A percentile compares a stretch with the other conserved stretches of the same genome.
These are phyloP conservation scores for Tolypocladium paradoxum DNA, from an alignment of 2,329 filamentous ascomycete species.

Conservation along the genomic window DNA sequence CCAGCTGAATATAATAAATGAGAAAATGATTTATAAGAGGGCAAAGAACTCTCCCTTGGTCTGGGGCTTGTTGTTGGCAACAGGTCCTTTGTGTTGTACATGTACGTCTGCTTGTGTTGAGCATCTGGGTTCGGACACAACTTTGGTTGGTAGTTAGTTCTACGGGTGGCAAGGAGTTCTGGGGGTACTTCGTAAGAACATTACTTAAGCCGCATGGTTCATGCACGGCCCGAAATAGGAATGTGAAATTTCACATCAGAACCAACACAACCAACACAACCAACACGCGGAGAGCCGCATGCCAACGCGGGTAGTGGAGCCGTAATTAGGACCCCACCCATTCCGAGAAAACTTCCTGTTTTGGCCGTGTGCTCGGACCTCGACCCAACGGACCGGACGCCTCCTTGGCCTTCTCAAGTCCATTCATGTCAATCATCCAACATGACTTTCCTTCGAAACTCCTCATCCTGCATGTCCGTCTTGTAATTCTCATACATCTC, in stretches of 20 bases:
- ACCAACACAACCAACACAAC: neutral
- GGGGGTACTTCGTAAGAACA: neutral
- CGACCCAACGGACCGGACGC: no score
- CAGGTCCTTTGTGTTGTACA: neutral
- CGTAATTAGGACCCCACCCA: neutral
- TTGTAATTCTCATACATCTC: neutral
- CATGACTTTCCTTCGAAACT: neutral
- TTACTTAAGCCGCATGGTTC: neutral
- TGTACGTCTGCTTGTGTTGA: neutral
- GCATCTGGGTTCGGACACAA: neutral
- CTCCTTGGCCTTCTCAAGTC: neutral
- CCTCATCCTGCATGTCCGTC: neutral
- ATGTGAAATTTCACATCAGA: neutral
- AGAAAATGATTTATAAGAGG: rapidly evolving
- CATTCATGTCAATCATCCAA: neutral
- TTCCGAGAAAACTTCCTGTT: neutral
- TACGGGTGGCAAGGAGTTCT: no score
- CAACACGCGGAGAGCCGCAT: no score
- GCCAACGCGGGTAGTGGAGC: neutral
- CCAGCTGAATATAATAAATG: no score
- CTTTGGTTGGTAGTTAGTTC: no score
- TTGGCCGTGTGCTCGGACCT: neutral
- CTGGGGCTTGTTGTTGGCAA: neutral
- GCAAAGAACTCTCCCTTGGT: neutral
- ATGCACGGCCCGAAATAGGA: neutral